Evolutionary conservation across 805 yeast genomes (phyloP), one percentile per base, ranked within the genome.

Genomic region (Wickerhamiella kurtzmanii): DNA sequence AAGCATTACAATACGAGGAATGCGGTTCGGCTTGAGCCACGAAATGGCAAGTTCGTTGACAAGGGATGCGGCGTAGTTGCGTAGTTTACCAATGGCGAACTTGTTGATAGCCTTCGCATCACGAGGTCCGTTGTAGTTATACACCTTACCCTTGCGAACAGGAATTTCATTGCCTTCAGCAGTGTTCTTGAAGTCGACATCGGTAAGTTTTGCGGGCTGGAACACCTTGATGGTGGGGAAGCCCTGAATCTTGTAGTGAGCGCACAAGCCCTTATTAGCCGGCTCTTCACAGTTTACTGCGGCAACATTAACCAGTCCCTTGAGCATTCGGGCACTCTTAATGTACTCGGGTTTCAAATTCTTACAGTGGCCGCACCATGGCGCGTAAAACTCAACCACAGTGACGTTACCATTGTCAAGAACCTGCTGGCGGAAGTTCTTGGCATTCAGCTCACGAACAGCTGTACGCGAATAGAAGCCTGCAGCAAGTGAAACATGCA

Each of bases 301-400:
- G 2, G 77, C 95, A 16, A 86, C 80, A 16, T 57, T 59, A 9
- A 64, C 72, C 16, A 64, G 53, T 4, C 67, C 69, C 22, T 74
- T 72, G 4, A 83, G 66, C 22, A 66, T 62, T 44, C 74, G 75
- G 4, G 83, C 94, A 13, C 80, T 76, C 58, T 79, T 79, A 43
- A 69, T 67, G 62, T 71, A 81, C 1, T 76, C 76, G 2, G 82
- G 79, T 49, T 77, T 75, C 44, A 89, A 67, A 48, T 77, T 73
- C 71, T 88, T 86, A 74, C 96, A 88, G 69, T 88, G 92, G 16
- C 96, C 96, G 73, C 96, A 88, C 96, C 97, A 89, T 63, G 96
- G 94, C 43, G 97, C 96, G 62, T 84, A 88, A 69, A 88, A 89
- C 70, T 85, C 83, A 48, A 89, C 95, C 48, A 88, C 56, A 1